phyloP scores from a whole-genome alignment of 305 asterid genomes.

The Salvia sclarea region DNA sequence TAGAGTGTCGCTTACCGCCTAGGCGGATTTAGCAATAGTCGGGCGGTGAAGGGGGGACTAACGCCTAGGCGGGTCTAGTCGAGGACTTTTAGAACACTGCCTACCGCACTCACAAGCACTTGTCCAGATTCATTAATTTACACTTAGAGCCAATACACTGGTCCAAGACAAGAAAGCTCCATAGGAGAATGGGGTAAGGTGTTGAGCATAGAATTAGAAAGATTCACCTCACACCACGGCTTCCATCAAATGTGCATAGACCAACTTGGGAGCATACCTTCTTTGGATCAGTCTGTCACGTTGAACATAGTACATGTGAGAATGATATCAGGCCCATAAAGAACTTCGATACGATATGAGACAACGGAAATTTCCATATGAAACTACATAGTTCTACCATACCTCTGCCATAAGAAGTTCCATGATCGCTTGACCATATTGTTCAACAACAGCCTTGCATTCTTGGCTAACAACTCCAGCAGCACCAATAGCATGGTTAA shows the following conservation, averaged over 20 bases:
- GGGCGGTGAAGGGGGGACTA: too few species aligned
- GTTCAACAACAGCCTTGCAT: conserved; percentile 85
- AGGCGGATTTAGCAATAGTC: too few species aligned
- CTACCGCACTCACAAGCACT: neutral
- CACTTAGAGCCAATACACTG: neutral
- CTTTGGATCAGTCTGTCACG: conserved; percentile 66
- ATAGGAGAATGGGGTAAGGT: neutral
- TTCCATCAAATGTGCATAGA: conserved; percentile 83
- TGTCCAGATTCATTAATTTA: neutral
- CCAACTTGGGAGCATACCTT: conserved; percentile 82
- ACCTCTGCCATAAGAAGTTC: conserved; percentile 82
- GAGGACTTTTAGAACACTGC: too few species aligned
- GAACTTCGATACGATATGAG: neutral
- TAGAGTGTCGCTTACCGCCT: too few species aligned
- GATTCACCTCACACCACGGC: conserved; percentile 76
- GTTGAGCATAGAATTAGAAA: neutral
- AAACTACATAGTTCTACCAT: neutral
- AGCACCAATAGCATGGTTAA: conserved; percentile 96
- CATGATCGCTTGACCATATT: conserved; percentile 77
- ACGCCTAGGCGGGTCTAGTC: too few species aligned
- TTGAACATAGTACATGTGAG: conserved; percentile 10
- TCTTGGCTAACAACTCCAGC: conserved; percentile 88
- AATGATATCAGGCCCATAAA: neutral
- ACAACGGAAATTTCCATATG: neutral
- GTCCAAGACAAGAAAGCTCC: neutral